A percentile compares a stretch with the other conserved stretches of the same genome.
Conservation (phyloP, 2,329 filamentous ascomycete species). For the Phaeosphaeria sp. region DNA sequence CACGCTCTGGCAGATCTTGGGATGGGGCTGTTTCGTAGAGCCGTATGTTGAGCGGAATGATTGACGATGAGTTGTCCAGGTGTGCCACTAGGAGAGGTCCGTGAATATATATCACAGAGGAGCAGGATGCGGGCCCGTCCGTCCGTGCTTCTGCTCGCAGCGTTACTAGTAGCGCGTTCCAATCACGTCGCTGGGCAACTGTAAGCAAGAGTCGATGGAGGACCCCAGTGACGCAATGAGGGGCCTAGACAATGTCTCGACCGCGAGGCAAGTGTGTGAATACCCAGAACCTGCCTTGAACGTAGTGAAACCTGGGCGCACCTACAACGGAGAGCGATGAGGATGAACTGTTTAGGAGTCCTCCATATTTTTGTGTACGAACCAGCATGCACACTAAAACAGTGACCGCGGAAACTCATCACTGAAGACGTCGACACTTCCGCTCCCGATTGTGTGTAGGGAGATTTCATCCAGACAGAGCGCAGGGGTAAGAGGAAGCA, state of each 20-base stretch:
- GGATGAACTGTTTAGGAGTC: not conserved
- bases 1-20: not conserved
- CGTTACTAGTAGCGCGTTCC: not conserved
- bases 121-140: not conserved
- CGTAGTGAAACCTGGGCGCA: not conserved
- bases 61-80: not conserved
- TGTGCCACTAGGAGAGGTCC: not conserved
- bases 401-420: too few relatives aligned
- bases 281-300: not conserved
- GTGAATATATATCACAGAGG: not conserved
- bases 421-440: too few relatives aligned
- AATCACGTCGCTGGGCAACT: not conserved
- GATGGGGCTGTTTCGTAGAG: not conserved
- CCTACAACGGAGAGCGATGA: not conserved
- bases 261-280: not conserved
- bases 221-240: not conserved
- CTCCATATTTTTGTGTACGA: not conserved
- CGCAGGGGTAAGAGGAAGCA: too few relatives aligned
- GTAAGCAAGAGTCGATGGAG: not conserved
- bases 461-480: too few relatives aligned
- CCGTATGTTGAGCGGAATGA: not conserved
- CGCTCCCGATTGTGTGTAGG: too few relatives aligned
- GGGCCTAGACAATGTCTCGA: too few relatives aligned
- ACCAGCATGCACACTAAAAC: not conserved
- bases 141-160: not conserved